A percentile compares a stretch with the other conserved stretches of the same genome.
phyloP scores from a whole-genome alignment of 495 filamentous ascomycete genomes.

The Pyrenopolyporus hunteri region DNA sequence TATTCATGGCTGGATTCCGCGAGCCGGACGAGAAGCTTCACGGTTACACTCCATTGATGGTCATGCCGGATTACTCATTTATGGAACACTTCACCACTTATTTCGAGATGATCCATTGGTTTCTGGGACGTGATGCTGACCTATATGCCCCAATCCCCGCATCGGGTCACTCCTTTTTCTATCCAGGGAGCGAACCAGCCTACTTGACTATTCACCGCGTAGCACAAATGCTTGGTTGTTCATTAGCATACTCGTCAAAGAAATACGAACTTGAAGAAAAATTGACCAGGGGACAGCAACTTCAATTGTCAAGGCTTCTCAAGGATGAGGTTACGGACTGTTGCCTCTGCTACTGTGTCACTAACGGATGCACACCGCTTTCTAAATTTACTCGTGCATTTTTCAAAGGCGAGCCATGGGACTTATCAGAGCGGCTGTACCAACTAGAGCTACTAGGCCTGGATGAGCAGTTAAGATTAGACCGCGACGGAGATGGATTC shows the following conservation, averaged over 20 bases:
- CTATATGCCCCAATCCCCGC: conserved; percentile 1
- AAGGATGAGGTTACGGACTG: too few species aligned
- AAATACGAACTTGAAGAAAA: too few species aligned
- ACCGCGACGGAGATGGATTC: neutral
- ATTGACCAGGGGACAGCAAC: too few species aligned
- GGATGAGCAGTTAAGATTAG: neutral
- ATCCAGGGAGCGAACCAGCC: neutral
- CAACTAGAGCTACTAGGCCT: neutral
- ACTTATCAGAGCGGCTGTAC: too few species aligned
- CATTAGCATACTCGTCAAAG: neutral
- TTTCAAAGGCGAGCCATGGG: too few species aligned
- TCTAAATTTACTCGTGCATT: too few species aligned
- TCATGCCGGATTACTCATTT: neutral
- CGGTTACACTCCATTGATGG: neutral
- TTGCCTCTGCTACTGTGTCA: too few species aligned
- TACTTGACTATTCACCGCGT: neutral
- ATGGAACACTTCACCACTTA: neutral
- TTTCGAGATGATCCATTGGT: conserved; percentile 1
- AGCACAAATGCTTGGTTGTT: neutral
- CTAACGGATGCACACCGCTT: too few species aligned
- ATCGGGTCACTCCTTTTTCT: neutral
- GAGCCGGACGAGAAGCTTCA: neutral
- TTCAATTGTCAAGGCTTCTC: too few species aligned
- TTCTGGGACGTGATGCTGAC: neutral
- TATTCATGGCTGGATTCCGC: conserved; percentile 15